Conservation (phyloP, 768 basidiomycete genomes). For the Boletus reticuloceps region DNA sequence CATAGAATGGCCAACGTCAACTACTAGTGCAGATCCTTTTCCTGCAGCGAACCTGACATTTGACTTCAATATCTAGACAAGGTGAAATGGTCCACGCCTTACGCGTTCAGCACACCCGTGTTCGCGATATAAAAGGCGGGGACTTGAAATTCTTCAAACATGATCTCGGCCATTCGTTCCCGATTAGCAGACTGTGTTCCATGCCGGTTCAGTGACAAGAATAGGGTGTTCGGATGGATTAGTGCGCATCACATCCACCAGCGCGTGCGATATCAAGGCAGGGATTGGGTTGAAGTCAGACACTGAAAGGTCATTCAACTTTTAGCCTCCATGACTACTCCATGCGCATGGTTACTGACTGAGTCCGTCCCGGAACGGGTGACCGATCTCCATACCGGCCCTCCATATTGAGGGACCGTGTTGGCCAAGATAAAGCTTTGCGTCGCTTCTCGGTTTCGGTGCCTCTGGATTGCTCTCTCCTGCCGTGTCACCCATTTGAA, state of each 20-base stretch:
- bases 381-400: slow-evolving; percentile 81
- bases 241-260: slow-evolving; percentile 73
- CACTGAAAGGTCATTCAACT: slow-evolving; percentile 40
- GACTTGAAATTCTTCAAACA: slow-evolving; percentile 94
- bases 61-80: slow-evolving; percentile 10
- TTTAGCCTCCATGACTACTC: not conserved
- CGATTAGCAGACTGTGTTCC: slow-evolving; percentile 94
- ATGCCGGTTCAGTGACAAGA: slow-evolving; percentile 91
- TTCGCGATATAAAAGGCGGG: slow-evolving; percentile 98
- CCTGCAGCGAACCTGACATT: slow-evolving; percentile 84
- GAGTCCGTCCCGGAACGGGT: slow-evolving; percentile 81
- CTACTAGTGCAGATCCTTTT: slow-evolving; percentile 93
- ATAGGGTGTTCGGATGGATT: slow-evolving; percentile 85
- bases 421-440: slow-evolving; percentile 80
- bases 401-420: slow-evolving; percentile 90
- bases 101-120: slow-evolving; percentile 92
- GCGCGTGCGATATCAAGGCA: slow-evolving; percentile 69
- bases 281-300: slow-evolving; percentile 74
- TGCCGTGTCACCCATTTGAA: slow-evolving; percentile 42
- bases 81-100: slow-evolving; percentile 26
- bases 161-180: slow-evolving; percentile 93
- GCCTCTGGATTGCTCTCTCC: slow-evolving; percentile 31
- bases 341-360: slow-evolving; percentile 47
- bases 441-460: slow-evolving; percentile 39
- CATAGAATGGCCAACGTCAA: slow-evolving; percentile 88